Percentiles rank a stretch among this genome's conserved stretches.
Evolutionary conservation across 2,329 filamentous ascomycete genomes (phyloP).

Genomic region (Chrysosporium keratinophilum): DNA sequence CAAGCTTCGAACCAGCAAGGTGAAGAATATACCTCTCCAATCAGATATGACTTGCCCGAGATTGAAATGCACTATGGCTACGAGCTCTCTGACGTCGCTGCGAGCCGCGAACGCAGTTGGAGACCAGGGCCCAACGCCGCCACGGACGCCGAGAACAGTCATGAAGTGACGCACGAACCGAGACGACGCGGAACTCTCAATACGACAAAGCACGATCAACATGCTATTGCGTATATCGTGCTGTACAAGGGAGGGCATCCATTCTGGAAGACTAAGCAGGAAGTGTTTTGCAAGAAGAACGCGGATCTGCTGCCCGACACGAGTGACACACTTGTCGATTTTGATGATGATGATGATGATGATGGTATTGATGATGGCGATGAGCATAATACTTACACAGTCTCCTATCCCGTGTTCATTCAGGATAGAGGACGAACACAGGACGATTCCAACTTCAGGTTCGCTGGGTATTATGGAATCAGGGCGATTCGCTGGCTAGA

Average conservation of each 20-base stretch:
- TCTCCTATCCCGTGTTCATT: slow-evolving; percentile 12
- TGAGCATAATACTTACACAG: not conserved
- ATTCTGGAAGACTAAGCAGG: slow-evolving; percentile 11
- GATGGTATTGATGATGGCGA: too few species aligned
- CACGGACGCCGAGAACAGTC: not conserved
- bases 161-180: too few species aligned
- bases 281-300: slow-evolving; percentile 11
- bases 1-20: not conserved
- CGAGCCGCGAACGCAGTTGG: not conserved
- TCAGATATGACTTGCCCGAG: not conserved
- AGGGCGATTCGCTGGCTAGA: slow-evolving; percentile 10
- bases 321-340: not conserved
- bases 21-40: not conserved
- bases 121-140: not conserved
- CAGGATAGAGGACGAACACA: not conserved
- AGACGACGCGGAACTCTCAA: slow-evolving; percentile 4
- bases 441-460: not conserved
- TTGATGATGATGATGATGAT: not conserved
- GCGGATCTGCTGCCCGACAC: slow-evolving; percentile 8
- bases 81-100: not conserved
- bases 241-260: slow-evolving; percentile 7
- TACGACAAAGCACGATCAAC: not conserved
- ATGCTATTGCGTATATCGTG: slow-evolving; percentile 10
- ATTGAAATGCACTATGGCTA: slow-evolving; percentile 9
- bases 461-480: slow-evolving; percentile 10